phyloP scores from a whole-genome alignment of 441 rosid genomes.

The Adansonia rubrostipa region DNA sequence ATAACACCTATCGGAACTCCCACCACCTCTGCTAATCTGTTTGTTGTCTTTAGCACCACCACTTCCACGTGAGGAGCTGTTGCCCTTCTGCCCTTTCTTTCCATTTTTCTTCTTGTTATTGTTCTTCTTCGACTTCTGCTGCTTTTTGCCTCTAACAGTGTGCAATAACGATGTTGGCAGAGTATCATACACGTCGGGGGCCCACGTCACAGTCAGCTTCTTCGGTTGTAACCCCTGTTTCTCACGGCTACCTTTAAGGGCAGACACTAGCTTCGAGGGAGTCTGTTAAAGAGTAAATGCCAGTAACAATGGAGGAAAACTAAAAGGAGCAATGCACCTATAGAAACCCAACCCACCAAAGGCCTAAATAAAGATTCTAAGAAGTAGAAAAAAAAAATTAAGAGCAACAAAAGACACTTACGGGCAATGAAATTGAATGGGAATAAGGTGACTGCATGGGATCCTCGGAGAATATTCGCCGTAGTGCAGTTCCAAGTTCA shows the following conservation, averaged over 20 bases:
- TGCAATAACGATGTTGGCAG: conserved; percentile 70
- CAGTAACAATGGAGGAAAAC: neutral
- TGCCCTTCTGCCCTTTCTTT: conserved; percentile 78
- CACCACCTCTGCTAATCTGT: conserved; percentile 43
- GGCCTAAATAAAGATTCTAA: no score
- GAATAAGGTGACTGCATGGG: neutral
- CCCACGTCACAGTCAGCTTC: conserved; percentile 75
- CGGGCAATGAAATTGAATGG: conserved; percentile 35
- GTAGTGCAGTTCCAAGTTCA: conserved; percentile 41
- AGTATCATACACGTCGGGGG: conserved; percentile 92
- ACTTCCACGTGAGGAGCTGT: conserved; percentile 45
- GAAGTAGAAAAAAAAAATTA: neutral
- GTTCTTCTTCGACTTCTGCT: conserved; percentile 59
- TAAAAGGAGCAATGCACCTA: neutral
- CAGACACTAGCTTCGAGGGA: conserved; percentile 55
- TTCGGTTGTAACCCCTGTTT: conserved; percentile 49
- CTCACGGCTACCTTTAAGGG: conserved; percentile 82
- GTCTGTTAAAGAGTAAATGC: conserved; percentile 30
- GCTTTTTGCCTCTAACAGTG: conserved; percentile 55
- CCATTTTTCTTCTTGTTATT: conserved; percentile 53
- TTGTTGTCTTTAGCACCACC: conserved; percentile 67
- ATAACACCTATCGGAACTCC: conserved; percentile 34
- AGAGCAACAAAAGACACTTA: conserved; percentile 33
- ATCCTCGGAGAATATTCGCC: conserved; percentile 43
- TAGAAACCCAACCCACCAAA: no score